phyloP scores from a whole-genome alignment of 805 yeast species.

The Limtongozyma cylindracea region DNA sequence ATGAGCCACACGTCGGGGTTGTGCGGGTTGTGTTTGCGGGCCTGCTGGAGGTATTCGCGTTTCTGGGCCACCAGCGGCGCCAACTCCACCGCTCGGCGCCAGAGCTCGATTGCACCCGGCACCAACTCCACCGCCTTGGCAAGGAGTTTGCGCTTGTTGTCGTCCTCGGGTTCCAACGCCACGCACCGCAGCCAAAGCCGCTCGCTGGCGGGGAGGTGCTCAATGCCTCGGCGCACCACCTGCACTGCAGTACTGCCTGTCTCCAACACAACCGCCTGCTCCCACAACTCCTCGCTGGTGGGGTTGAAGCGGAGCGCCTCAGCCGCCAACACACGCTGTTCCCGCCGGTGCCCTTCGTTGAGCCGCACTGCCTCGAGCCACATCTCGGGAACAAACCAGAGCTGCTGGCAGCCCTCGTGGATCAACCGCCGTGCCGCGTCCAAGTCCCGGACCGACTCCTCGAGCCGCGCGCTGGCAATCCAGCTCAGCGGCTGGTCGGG shows the following conservation, averaged over 20 bases:
- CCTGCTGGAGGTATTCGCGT: constrained; percentile 23
- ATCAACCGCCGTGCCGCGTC: constrained; percentile 33
- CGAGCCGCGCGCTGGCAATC: constrained; percentile 71
- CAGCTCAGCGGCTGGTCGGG: constrained; percentile 58
- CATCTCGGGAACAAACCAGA: constrained; percentile 26
- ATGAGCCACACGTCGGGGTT: constrained; percentile 30
- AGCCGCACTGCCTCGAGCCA: constrained; percentile 69
- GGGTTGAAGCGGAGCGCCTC: constrained; percentile 37
- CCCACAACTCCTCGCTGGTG: constrained; percentile 42
- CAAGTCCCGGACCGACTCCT: constrained; percentile 32
- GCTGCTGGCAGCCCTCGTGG: constrained; percentile 38
- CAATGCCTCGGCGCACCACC: constrained; percentile 48
- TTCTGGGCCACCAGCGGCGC: constrained; percentile 35
- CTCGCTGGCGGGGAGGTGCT: constrained; percentile 26
- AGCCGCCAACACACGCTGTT: neutral
- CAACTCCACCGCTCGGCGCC: constrained; percentile 36
- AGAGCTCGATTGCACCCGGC: too few species aligned
- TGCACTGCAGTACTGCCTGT: constrained; percentile 17
- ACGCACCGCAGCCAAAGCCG: constrained; percentile 48
- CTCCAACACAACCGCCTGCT: constrained; percentile 43
- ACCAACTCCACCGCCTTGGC: constrained; percentile 40
- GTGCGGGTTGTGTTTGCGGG: constrained; percentile 18
- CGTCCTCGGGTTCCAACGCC: constrained; percentile 25
- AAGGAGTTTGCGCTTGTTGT: constrained; percentile 25
- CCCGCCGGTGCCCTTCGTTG: constrained; percentile 5